Base-by-base conservation (phyloP, 371 early-diverging fungal species). In the Syncephalastrum monosporum region DNA sequence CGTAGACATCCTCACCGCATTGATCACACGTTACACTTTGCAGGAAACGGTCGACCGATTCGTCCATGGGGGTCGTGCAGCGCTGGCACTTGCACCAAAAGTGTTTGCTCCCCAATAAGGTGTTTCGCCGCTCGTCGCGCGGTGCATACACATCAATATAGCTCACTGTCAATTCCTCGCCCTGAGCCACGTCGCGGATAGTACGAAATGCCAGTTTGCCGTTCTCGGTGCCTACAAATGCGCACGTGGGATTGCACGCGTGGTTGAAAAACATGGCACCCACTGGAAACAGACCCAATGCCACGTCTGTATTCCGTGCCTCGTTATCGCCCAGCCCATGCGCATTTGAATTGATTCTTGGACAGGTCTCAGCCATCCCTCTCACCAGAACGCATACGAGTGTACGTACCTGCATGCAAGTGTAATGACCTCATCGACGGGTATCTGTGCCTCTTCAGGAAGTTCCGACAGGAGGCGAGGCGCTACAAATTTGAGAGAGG, bases 1-100 rank as follows among this genome's bases (percentile, higher is more conserved):
- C 73, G 75, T 86, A 85, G n/a, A 89, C 85, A 45, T 86, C 90
- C 14, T 59, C 56, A 59, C 70, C 61, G 65, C 90, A 89, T 59
- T 64, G 38, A 21, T 60, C 58, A 65, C 90, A 89, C 33, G 83
- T 69, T 49, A 88, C 75, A 25, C 90, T 87, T 53, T 84, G 82
- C 68, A 89, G 66, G 41, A 79, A 83, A 4, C 88, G 80, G 60
- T 90, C 90, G 2, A 83, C 79, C 6, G 87, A 87, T 48, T 76
- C 69, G 23, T 81, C 77, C 50, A 89, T 77, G 12, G 79, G 73
- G 10, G 77, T 64, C 17, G 72, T 65, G 69, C 90, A 90, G 14
- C 90, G 71, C 47, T 72, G 72, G 67, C 90, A 90, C 67, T 87
- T 83, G 70, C 90, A 90, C 84, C 85, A 85, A 59, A 88, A 84